These are phyloP conservation scores for Cutaneotrichosporon sp. DNA, from an alignment of 1,284 basidiomycete genomes.

Conservation along the genomic window DNA sequence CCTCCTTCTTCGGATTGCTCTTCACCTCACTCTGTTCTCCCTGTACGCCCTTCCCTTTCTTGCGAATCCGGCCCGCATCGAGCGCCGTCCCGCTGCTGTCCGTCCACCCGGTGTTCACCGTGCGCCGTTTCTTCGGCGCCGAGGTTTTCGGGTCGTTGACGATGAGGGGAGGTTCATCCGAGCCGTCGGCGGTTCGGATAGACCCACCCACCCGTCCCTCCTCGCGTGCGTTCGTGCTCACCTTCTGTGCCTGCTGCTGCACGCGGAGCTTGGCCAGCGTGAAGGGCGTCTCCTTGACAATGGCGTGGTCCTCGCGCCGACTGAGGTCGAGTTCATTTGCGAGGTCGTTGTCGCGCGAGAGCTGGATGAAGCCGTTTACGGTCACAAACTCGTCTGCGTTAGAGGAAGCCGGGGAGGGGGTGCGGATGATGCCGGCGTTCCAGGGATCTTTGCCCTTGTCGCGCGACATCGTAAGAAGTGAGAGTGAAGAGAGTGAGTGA, in stretches of 20 bases:
- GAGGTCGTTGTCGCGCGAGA: conserved; percentile 21
- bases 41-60: not conserved
- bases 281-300: conserved; percentile 31
- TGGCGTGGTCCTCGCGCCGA: conserved; percentile 27
- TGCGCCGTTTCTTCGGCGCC: not conserved
- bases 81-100: conserved; percentile 22
- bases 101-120: conserved; percentile 25
- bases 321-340: conserved; percentile 29
- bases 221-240: not conserved
- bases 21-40: not conserved
- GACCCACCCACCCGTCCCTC: not conserved
- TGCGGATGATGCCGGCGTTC: conserved; percentile 10
- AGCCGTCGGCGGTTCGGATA: conserved; percentile 14
- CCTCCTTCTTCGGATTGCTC: conserved; percentile 1
- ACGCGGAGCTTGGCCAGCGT: conserved; percentile 24
- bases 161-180: not conserved
- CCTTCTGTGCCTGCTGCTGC: not conserved
- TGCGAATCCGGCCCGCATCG: conserved; percentile 10
- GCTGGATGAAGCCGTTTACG: conserved; percentile 5
- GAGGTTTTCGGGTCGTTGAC: not conserved
- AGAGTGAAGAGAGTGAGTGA: not conserved
- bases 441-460: conserved; percentile 1
- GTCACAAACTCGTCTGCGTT: conserved; percentile 11
- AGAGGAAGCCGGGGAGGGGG: conserved; percentile 16
- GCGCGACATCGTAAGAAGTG: not conserved